phyloP scores from a whole-genome alignment of 2,329 filamentous ascomycete genomes.

The Sporothrix curviconia region DNA sequence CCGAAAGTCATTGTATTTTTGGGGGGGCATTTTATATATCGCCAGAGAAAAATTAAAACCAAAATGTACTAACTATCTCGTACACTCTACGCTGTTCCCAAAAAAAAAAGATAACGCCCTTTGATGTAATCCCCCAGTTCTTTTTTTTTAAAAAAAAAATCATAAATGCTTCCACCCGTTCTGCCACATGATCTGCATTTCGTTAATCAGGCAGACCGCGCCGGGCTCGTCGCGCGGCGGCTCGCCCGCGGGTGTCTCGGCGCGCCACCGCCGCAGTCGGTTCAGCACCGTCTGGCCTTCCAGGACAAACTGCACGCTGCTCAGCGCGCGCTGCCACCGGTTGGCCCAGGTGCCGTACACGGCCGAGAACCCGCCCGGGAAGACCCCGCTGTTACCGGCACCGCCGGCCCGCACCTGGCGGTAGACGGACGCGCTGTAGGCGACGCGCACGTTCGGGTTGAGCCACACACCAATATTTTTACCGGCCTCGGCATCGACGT shows the following conservation, averaged over 20 bases:
- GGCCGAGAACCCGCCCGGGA: constrained; percentile 43
- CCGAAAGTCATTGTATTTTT: not conserved
- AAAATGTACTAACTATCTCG: not conserved
- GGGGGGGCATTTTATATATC: not conserved
- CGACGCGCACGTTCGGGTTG: constrained; percentile 64
- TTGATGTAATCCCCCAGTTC: not conserved
- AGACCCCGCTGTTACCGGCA: too few species aligned
- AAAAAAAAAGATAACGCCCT: too few species aligned
- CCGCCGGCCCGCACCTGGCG: constrained; percentile 35
- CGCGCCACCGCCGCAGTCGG: constrained; percentile 37
- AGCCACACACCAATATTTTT: constrained; percentile 52
- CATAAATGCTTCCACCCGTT: constrained; percentile 54
- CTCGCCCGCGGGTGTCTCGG: constrained; percentile 28
- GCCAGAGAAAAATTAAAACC: not conserved
- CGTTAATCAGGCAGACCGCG: constrained; percentile 47
- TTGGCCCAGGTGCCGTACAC: constrained; percentile 54
- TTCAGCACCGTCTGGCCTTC: constrained; percentile 33
- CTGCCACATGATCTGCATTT: constrained; percentile 53
- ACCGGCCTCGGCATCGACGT: not conserved
- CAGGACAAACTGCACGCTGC: constrained; percentile 31
- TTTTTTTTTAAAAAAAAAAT: not conserved
- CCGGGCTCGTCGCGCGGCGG: constrained; percentile 35
- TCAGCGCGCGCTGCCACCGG: constrained; percentile 42
- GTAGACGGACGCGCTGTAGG: constrained; percentile 52
- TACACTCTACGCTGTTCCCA: too few species aligned